These are phyloP conservation scores for Insectozyma bohioensis DNA, from an alignment of 1,139 yeast species.

Conservation along the genomic window DNA sequence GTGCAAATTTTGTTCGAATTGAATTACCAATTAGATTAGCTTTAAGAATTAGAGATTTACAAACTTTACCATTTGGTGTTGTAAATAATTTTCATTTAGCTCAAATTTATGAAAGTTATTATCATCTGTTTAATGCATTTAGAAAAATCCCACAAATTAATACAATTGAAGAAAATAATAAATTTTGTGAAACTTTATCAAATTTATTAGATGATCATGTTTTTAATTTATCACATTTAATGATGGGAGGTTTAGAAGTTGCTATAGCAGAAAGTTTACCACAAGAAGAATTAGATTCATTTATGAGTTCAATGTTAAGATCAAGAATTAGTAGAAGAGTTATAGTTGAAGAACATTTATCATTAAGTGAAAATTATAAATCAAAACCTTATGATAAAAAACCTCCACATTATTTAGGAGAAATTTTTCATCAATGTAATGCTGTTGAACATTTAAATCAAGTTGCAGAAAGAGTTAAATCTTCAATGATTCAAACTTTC, in stretches of 20 bases:
- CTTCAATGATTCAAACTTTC: slow-evolving; percentile 46
- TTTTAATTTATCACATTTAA: slow-evolving; percentile 77
- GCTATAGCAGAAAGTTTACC: slow-evolving; percentile 64
- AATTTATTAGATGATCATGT: slow-evolving; percentile 75
- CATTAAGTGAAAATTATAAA: slow-evolving; percentile 65
- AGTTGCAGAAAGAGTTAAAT: slow-evolving; percentile 50
- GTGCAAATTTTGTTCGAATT: slow-evolving; percentile 84
- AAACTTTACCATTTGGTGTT: slow-evolving; percentile 77
- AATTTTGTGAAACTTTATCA: slow-evolving; percentile 64
- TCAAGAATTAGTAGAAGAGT: slow-evolving; percentile 88
- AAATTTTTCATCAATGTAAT: slow-evolving; percentile 75
- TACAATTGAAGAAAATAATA: slow-evolving; percentile 69
- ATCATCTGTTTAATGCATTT: slow-evolving; percentile 81
- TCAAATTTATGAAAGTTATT: slow-evolving; percentile 85
- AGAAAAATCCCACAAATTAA: slow-evolving; percentile 68
- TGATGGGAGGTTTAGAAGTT: slow-evolving; percentile 91
- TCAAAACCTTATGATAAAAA: slow-evolving; percentile 43
- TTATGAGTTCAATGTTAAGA: slow-evolving; percentile 74
- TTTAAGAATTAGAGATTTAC: slow-evolving; percentile 75
- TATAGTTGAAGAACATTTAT: slow-evolving; percentile 85
- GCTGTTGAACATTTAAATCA: slow-evolving; percentile 64
- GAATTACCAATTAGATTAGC: slow-evolving; percentile 86
- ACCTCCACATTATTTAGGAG: slow-evolving; percentile 78
- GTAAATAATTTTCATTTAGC: slow-evolving; percentile 83
- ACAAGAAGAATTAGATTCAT: slow-evolving; percentile 60